Conservation (phyloP, 495 filamentous ascomycete genomes). For the Trichocladium antarcticum region DNA sequence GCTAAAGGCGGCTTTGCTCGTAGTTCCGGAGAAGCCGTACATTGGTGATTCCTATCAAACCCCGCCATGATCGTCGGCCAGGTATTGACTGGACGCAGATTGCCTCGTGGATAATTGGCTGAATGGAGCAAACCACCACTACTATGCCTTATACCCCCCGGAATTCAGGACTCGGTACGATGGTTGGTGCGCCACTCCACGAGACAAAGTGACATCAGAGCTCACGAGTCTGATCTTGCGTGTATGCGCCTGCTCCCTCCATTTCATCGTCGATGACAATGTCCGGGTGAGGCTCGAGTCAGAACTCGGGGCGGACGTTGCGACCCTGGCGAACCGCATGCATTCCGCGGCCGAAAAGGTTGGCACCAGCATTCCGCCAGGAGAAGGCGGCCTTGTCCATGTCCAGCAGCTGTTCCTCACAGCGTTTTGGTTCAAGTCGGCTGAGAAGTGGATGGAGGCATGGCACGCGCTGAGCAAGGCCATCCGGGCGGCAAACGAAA, state of each 20-base stretch:
- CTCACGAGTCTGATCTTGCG: conserved; percentile 43
- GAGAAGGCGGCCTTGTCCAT: conserved; percentile 38
- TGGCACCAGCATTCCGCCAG: conserved; percentile 34
- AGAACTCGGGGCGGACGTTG: conserved; percentile 32
- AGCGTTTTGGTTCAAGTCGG: conserved; percentile 44
- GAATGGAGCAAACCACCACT: conserved; percentile 39
- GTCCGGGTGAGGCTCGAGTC: conserved; percentile 36
- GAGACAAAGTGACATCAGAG: conserved; percentile 28
- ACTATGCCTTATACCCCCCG: conserved; percentile 40
- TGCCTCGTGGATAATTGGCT: conserved; percentile 41
- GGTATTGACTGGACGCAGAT: conserved; percentile 32
- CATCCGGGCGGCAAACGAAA: conserved; percentile 43
- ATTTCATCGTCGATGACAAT: conserved; percentile 30
- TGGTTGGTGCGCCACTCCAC: conserved; percentile 36
- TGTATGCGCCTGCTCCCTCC: conserved; percentile 41
- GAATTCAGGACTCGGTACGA: conserved; percentile 40
- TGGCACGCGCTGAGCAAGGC: conserved; percentile 40
- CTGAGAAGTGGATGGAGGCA: conserved; percentile 41
- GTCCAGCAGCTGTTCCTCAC: conserved; percentile 44
- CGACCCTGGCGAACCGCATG: conserved; percentile 33
- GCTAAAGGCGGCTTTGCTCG: conserved; percentile 13
- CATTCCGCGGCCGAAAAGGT: conserved; percentile 37
- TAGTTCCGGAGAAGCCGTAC: conserved; percentile 20
- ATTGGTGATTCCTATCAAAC: conserved; percentile 19
- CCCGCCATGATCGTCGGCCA: background rate